Base-by-base conservation (phyloP, 225 moss, liverwort and hornwort species). In the Climacium dendroides region DNA sequence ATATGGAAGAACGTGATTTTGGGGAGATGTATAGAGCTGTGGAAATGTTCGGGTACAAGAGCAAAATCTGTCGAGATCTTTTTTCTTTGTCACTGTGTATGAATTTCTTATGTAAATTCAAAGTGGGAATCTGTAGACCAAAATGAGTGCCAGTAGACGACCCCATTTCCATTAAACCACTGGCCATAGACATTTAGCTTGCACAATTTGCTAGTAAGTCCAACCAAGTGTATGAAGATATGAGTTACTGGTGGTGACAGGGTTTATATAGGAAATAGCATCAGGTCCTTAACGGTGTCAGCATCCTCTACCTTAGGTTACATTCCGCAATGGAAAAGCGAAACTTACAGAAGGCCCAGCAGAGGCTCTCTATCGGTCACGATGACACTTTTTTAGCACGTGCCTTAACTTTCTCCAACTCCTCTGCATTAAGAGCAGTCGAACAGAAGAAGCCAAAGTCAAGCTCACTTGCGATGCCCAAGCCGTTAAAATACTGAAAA, bases 401-500 rank as follows among this genome's bases (percentile, higher is more conserved):
- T 37, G 85, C 83, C 89, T 92, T 94, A 48, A 59, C 90, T 87
- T 87, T 91, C 86, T 92, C 91, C 79, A 94, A 89, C 87, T 90
- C 91, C 85, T 92, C 94, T 92, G 62, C 35, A 87, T 66, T 48
- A 37, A 50, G 24, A 78, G 20, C 81, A 78, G 16, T 28, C 67
- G 58, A 72, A 65, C 30, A 37, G 79, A 82, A 73, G 37, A 54
- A 90, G 55, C 35, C 47, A 30, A 81, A 85, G n/a, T 72, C 82
- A 81, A 82, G 41, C 81, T 67, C 54, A 70, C 15, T 72, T 32
- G 58, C 82, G 48, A 74, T 62, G 29, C 65, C 53, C 81, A 50
- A 47, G 43, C 77, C 41, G 58, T 52, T 29, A 4, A 37, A 52
- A 43, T 61, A 58, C 84, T 74, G 61, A 80, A 77, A 62, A 41